Base-by-base conservation (phyloP, 1,284 basidiomycete species). In the Taiwanofungus camphoratus region DNA sequence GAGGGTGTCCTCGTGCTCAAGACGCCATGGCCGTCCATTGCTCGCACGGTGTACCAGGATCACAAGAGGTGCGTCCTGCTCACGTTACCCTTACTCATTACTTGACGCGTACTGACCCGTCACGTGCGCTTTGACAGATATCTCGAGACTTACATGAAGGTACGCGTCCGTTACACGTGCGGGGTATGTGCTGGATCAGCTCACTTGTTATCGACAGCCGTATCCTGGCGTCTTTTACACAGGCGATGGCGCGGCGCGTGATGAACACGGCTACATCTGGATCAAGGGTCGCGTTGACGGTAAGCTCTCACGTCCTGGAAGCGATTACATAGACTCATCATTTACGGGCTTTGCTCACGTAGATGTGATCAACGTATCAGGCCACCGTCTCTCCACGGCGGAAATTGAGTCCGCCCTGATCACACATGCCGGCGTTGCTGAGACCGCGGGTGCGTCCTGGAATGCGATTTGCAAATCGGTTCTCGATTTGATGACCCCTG, bases 341-440 rank as follows among this genome's bases (percentile, higher is more conserved):
- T n/a, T n/a, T n/a, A n/a, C n/a, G n/a, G n/a, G n/a, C n/a, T n/a
- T n/a, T n/a, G n/a, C n/a, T n/a, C 34, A n/a, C 30, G 21, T 53
- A 87, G 83, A 90, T 65, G 87, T 92, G 42, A 90, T 91, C 71
- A 93, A 92, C 66, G 91, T 95, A 24, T 96, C 95, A 29, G 96
- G 95, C 3, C 95, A 99, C 66, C 87, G 96, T 61, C 74, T 99
- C 43, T 95, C 91, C 31, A 99, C 95, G 0, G 94, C 95, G 46
- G 95, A 99, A 70, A 95, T 99, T 54, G 95, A 99, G 71, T 92
- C 88, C 4, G 94, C 94, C 3, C 76, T 99, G 40, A 95, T 97
- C 64, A 68, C 89, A 56, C 94, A 98, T 73, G 80, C 82, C 49
- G 95, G 94, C 52, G 92, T 98, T 29, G 92, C 93, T 4, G 95